Conservation (phyloP, 805 yeast species). For the Starmerella floris region DNA sequence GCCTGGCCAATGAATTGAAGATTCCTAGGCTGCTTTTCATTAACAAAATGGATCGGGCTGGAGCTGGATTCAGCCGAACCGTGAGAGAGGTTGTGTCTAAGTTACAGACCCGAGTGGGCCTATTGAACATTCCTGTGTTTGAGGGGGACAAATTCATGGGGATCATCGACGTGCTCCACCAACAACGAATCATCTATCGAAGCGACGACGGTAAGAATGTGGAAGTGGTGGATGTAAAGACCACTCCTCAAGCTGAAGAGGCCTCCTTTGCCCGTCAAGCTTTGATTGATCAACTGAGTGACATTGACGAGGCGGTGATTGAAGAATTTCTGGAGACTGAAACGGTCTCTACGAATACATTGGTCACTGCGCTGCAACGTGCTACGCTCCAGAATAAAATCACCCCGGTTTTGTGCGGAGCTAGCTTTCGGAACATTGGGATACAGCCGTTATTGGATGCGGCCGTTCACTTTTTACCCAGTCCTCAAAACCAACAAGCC, state of each 20-base stretch:
- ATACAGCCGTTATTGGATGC: slow-evolving; percentile 90
- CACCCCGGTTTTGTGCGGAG: slow-evolving; percentile 81
- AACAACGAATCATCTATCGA: slow-evolving; percentile 35
- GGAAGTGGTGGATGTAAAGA: slow-evolving; percentile 26
- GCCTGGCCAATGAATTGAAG: slow-evolving; percentile 51
- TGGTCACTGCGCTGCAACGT: slow-evolving; percentile 48
- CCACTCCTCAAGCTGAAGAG: slow-evolving; percentile 23
- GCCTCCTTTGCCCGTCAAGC: slow-evolving; percentile 41
- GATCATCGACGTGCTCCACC: slow-evolving; percentile 59
- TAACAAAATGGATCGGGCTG: slow-evolving; percentile 92
- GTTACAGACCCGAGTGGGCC: slow-evolving; percentile 56
- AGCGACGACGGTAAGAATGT: slow-evolving; percentile 44
- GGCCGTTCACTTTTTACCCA: slow-evolving; percentile 61
- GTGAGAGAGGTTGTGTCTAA: slow-evolving; percentile 70
- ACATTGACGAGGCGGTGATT: slow-evolving; percentile 62
- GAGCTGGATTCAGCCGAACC: slow-evolving; percentile 87
- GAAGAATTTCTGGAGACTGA: slow-evolving; percentile 55
- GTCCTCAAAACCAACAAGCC: slow-evolving; percentile 36
- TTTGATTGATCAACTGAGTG: slow-evolving; percentile 71
- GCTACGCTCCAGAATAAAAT: slow-evolving; percentile 47
- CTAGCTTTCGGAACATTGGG: slow-evolving; percentile 84
- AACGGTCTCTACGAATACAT: slow-evolving; percentile 38
- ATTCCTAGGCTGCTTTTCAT: slow-evolving; percentile 72
- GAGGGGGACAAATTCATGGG: slow-evolving; percentile 47
- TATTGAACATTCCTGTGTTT: slow-evolving; percentile 70